A percentile compares a stretch with the other conserved stretches of the same genome.
These are phyloP conservation scores for Pythium chondricola DNA, from an alignment of 352 stramenopile species.

Conservation along the genomic window DNA sequence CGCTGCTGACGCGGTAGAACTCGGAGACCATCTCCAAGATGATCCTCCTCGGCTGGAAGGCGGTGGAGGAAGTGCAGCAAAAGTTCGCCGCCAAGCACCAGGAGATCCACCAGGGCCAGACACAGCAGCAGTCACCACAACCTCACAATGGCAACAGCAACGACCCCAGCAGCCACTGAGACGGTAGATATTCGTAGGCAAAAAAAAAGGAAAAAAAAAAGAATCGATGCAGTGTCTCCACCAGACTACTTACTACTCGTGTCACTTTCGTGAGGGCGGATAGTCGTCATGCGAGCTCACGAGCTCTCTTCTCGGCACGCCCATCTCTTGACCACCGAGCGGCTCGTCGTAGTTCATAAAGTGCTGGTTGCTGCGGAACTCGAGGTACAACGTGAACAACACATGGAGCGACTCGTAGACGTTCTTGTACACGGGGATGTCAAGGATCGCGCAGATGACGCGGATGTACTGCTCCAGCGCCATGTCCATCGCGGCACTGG, in stretches of 20 bases:
- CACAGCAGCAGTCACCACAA: slow-evolving; percentile 4
- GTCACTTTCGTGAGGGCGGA: slow-evolving; percentile 33
- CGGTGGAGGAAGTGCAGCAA: slow-evolving; percentile 65
- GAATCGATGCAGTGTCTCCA: neutral
- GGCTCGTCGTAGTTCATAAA: slow-evolving; percentile 86
- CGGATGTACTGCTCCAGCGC: slow-evolving; percentile 90
- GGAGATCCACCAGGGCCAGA: slow-evolving; percentile 15
- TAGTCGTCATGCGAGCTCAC: slow-evolving; percentile 28
- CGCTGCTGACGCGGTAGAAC: slow-evolving; percentile 25
- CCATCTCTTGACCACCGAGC: slow-evolving; percentile 19
- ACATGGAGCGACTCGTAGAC: slow-evolving; percentile 93
- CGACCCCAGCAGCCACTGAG: no score
- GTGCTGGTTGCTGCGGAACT: slow-evolving; percentile 92
- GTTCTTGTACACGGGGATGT: slow-evolving; percentile 94
- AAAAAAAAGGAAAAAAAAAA: no score
- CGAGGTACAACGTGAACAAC: slow-evolving; percentile 92
- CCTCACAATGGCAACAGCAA: neutral
- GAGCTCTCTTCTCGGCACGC: slow-evolving; percentile 21
- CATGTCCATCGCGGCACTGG: slow-evolving; percentile 87
- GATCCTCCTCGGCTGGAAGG: slow-evolving; percentile 76
- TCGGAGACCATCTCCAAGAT: slow-evolving; percentile 70
- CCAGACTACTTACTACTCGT: no score
- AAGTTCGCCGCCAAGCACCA: slow-evolving; percentile 37
- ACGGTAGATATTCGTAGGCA: no score
- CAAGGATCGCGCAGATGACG: slow-evolving; percentile 90